Evolutionary conservation across 371 early-diverging fungal species (phyloP), one percentile per base, ranked within the genome.

Genomic region (Batkoa obscura): DNA sequence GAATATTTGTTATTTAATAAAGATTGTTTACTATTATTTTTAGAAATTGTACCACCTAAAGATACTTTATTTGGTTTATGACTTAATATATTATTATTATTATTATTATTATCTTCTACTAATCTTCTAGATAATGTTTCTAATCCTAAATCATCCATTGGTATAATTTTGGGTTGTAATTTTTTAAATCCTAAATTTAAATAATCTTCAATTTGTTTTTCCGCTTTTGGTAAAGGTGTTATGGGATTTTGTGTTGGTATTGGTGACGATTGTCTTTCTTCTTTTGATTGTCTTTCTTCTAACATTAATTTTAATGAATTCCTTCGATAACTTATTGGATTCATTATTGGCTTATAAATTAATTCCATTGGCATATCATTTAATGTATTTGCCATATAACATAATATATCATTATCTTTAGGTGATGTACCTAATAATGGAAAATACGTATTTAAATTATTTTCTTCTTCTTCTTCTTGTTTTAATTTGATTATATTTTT

Each of bases 221-320:
- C 2, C 50, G n/a, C 33, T 32, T 42, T 35, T 6, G 34, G 23
- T 8, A 50, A 35, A 12, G 51, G 51, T 8, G 51, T 50, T 30
- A 50, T 50, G 51, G 51, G 51, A 9, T 50, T 31, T 50, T 23
- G 35, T 35, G 12, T 35, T 12, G 35, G 3, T 30, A 35, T 35
- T 23, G 34, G 51, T 30, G 13, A 15, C 8, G 32, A 13, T 32
- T 32, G 51, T 13, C 23, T 23, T 30, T 50, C 51, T 15, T 50
- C 51, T 34, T 35, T 31, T 13, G 13, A 35, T 13, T 60, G 58
- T 39, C 64, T 56, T 12, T 62, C 63, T 57, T 78, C 76, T 55
- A 75, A 68, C 78, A 80, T 78, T 42, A 77, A 58, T 50, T 78
- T 76, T 57, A 80, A 62, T 0, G 80, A 80, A 3, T 77, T 59